phyloP scores from a whole-genome alignment of 2,329 filamentous ascomycete genomes.

The Stagonosporopsis chrysanthemi region DNA sequence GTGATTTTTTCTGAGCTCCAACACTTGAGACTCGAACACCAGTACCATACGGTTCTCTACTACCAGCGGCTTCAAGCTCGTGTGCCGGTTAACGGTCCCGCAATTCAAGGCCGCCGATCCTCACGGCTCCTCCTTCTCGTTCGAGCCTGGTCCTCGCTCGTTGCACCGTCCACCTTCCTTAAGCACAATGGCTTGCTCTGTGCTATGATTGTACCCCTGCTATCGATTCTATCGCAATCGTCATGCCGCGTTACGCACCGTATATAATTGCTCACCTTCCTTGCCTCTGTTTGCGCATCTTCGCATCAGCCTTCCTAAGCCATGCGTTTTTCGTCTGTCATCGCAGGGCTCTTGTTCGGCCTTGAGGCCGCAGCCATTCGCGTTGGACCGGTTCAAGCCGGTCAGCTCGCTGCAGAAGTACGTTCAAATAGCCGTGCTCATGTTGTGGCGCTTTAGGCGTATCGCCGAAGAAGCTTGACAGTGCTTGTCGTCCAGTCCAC shows the following conservation, averaged over 20 bases:
- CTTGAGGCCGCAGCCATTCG: conserved; percentile 37
- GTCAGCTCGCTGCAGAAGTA: conserved; percentile 36
- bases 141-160: conserved; percentile 30
- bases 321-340: conserved; percentile 39
- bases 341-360: conserved; percentile 33
- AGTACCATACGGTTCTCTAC: not conserved
- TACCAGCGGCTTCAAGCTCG: not conserved
- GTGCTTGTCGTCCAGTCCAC: conserved; percentile 1
- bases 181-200: conserved; percentile 26
- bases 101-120: conserved; percentile 26
- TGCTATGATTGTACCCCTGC: conserved; percentile 26
- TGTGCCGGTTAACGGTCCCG: conserved; percentile 19
- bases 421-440: not conserved
- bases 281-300: conserved; percentile 4
- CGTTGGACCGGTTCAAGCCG: conserved; percentile 24
- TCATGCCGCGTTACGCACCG: conserved; percentile 17
- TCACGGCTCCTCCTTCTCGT: conserved; percentile 36
- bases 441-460: conserved; percentile 6
- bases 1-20: not conserved
- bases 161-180: conserved; percentile 39
- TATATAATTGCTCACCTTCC: conserved; percentile 13
- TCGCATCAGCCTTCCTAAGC: conserved; percentile 16
- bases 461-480: conserved; percentile 7
- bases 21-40: not conserved
- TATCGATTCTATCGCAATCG: conserved; percentile 22